Conservation (phyloP, 176 grass and related monocot genomes). For the Coix lacrymajobi region DNA sequence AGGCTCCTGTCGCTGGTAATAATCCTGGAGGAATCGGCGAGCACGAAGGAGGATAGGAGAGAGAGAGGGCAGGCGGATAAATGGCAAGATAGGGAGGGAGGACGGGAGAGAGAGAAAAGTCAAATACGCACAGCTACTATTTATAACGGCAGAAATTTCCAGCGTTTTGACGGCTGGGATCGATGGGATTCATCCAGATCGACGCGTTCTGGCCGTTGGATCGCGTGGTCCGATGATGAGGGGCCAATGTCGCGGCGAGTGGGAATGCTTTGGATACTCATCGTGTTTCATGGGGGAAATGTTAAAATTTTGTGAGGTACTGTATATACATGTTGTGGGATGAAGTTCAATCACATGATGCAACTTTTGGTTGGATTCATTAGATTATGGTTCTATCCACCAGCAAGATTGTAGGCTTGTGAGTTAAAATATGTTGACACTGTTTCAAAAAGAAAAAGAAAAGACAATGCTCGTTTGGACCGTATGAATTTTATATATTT, state of each 20-base stretch:
- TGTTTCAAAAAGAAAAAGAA: neutral
- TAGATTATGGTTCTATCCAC: neutral
- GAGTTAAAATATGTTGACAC: neutral
- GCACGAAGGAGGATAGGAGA: neutral
- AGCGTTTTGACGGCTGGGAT: constrained; percentile 19
- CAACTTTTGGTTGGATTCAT: neutral
- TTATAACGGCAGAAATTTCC: constrained; percentile 16
- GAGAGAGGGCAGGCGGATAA: constrained; percentile 2
- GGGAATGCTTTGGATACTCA: constrained; percentile 10
- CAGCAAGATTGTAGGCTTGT: too few species aligned
- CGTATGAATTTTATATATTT: too few species aligned
- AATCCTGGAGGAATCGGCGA: constrained; percentile 4
- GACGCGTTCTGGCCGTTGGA: neutral
- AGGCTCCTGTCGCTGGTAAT: constrained; percentile 1
- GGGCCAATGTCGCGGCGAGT: neutral
- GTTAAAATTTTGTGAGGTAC: neutral
- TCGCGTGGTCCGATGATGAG: neutral
- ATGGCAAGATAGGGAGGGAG: constrained; percentile 15
- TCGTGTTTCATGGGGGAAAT: neutral
- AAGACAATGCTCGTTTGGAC: neutral
- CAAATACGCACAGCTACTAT: constrained; percentile 19
- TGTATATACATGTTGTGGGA: neutral
- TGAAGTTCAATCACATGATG: neutral
- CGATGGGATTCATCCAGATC: neutral
- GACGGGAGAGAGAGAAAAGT: constrained; percentile 22